Conservation (phyloP, 2,329 filamentous ascomycete genomes). For the Stagonosporopsis chrysanthemi region DNA sequence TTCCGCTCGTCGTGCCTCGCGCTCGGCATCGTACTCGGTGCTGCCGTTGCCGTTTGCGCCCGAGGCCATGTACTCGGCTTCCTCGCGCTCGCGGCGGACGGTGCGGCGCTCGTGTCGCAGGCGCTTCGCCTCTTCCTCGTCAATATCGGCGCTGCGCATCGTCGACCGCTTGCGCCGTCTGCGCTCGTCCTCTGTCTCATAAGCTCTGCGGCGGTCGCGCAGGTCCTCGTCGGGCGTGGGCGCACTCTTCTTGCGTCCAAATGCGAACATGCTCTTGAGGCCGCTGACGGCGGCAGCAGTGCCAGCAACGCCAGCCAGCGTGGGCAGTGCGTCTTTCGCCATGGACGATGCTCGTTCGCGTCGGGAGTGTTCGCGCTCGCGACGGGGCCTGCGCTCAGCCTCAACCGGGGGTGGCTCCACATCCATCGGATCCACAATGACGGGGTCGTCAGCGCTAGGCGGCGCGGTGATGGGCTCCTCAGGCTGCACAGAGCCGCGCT, state of each 20-base stretch:
- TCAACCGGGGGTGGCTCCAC: slow-evolving; percentile 57
- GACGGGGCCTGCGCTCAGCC: slow-evolving; percentile 48
- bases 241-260: slow-evolving; percentile 47
- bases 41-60: slow-evolving; percentile 40
- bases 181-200: slow-evolving; percentile 49
- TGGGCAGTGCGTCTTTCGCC: slow-evolving; percentile 61
- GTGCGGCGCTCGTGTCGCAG: slow-evolving; percentile 48
- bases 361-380: slow-evolving; percentile 49
- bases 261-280: slow-evolving; percentile 62
- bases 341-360: slow-evolving; percentile 67
- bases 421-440: slow-evolving; percentile 51
- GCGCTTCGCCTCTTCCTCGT: slow-evolving; percentile 49
- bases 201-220: slow-evolving; percentile 43
- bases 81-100: slow-evolving; percentile 41
- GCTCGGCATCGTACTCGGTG: slow-evolving; percentile 44
- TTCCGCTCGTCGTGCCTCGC: slow-evolving; percentile 49
- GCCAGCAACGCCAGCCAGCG: slow-evolving; percentile 39
- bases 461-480: slow-evolving; percentile 47
- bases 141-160: slow-evolving; percentile 38
- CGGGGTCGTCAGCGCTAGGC: slow-evolving; percentile 53
- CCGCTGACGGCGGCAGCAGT: slow-evolving; percentile 57
- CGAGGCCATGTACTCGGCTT: slow-evolving; percentile 35
- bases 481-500: slow-evolving; percentile 49
- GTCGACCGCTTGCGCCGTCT: slow-evolving; percentile 49
- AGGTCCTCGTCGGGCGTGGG: slow-evolving; percentile 37